phyloP scores from a whole-genome alignment of 371 early-diverging fungal species.

The Mortierella sp. region DNA sequence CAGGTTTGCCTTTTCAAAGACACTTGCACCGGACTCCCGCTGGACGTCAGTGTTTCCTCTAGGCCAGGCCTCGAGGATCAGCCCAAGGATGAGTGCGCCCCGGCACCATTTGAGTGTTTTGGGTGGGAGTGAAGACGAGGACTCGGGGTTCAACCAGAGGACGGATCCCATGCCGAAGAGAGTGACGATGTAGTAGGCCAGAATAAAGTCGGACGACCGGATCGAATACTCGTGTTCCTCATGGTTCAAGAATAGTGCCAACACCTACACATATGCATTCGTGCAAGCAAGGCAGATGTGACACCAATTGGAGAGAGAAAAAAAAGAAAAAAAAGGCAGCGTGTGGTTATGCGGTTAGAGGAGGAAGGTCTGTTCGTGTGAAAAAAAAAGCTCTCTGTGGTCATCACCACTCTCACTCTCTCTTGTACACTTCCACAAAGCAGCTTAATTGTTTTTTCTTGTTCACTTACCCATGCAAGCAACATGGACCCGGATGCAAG shows the following conservation, averaged over 20 bases:
- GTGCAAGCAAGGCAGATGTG: too few species aligned
- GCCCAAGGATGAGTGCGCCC: slow-evolving; percentile 18
- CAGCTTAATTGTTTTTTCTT: too few species aligned
- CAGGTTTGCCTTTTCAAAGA: slow-evolving; percentile 34
- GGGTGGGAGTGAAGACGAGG: neutral
- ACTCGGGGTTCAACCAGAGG: neutral
- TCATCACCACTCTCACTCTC: too few species aligned
- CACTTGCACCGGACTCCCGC: slow-evolving; percentile 10
- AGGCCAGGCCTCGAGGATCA: slow-evolving; percentile 34
- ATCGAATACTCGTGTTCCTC: slow-evolving; percentile 29
- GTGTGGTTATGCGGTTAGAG: neutral
- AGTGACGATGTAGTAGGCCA: slow-evolving; percentile 21
- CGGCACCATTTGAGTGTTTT: neutral
- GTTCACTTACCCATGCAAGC: neutral
- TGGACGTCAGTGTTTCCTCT: slow-evolving; percentile 28
- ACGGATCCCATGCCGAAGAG: neutral
- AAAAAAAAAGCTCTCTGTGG: too few species aligned
- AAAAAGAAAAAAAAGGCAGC: neutral
- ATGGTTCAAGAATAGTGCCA: slow-evolving; percentile 27
- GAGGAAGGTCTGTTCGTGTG: neutral
- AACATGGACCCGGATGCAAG: neutral
- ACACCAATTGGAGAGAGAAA: neutral
- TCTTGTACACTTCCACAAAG: too few species aligned
- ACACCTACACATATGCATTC: slow-evolving; percentile 5
- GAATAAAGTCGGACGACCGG: slow-evolving; percentile 31